Evolutionary conservation across 2,329 filamentous ascomycete genomes (phyloP), one percentile per base, ranked within the genome.

Genomic region (Fusarium papillatum): DNA sequence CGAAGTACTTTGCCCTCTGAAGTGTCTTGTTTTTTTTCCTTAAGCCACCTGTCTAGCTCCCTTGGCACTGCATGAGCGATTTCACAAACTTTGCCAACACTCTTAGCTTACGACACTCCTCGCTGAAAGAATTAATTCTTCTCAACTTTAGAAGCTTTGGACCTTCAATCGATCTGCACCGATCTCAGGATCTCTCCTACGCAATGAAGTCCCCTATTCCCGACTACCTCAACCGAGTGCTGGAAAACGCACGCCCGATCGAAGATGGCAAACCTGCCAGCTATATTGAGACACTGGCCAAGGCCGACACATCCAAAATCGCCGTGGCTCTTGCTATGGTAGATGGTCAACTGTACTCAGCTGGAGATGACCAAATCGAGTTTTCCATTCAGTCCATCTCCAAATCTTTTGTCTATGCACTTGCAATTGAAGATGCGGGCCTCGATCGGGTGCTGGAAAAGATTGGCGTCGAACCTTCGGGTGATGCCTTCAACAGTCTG

Each of bases 321-420:
- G 84, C 81, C 8, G 82, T 85, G 19, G 83, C 84, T 1, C 71
- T 85, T 19, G 83, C 83, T 7, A 85, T 83, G 80, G 84, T 85
- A 9, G 84, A 85, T 39, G 84, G 84, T 11, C 81, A 83, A 19
- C 41, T 85, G 2, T 85, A 85, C 78, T 85, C 83, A 0, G 81
- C 81, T 2, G 84, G 84, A 5, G 84, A 85, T 70, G 84, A 85
- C 59, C 66, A 77, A 13, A 71, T 84, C 57, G 84, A 85, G 66
- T 85, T 85, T 67, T 85, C 84, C 2, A 85, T 85, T 39, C 83
- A 85, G 66, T 85, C 83, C 75, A 85, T 85, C 63, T 84, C 84
- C 16, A 85, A 85, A 55, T 80, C 83, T 1, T 85, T 85, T 63
- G 83, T 85, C 34, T 85, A 85, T 69, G 83, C 84, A 2, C 71